phyloP scores from a whole-genome alignment of 2,329 filamentous ascomycete genomes.

The Teratosphaeria destructans region DNA sequence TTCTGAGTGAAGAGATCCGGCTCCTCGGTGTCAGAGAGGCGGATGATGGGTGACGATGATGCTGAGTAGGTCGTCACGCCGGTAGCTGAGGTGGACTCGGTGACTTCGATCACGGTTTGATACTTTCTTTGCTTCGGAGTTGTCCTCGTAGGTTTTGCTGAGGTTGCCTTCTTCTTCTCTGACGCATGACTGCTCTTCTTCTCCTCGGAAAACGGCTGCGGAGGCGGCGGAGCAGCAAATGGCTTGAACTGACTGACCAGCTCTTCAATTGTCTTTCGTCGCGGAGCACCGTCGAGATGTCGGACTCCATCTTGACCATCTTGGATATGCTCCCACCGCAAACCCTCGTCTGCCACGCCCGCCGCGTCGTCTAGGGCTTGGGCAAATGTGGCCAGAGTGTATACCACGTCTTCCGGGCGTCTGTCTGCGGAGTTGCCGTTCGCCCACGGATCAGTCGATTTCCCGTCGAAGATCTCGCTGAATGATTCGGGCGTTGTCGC shows the following conservation, averaged over 20 bases:
- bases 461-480: slow-evolving; percentile 63
- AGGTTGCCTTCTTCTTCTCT: slow-evolving; percentile 6
- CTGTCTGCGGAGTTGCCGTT: slow-evolving; percentile 35
- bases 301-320: slow-evolving; percentile 20
- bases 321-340: slow-evolving; percentile 29
- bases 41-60: slow-evolving; percentile 40
- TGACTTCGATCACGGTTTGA: slow-evolving; percentile 41
- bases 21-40: slow-evolving; percentile 22
- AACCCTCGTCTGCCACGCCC: slow-evolving; percentile 26
- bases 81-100: slow-evolving; percentile 41
- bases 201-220: slow-evolving; percentile 42
- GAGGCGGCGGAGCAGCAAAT: slow-evolving; percentile 76
- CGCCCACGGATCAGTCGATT: slow-evolving; percentile 36
- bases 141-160: neutral
- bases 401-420: slow-evolving; percentile 30
- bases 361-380: slow-evolving; percentile 28
- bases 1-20: neutral
- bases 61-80: slow-evolving; percentile 44
- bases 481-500: slow-evolving; percentile 64
- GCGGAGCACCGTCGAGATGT: slow-evolving; percentile 19
- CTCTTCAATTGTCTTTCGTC: slow-evolving; percentile 28
- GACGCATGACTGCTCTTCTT: slow-evolving; percentile 3
- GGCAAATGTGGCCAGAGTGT: slow-evolving; percentile 35
- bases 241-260: slow-evolving; percentile 48
- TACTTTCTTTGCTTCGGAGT: slow-evolving; percentile 22